phyloP scores from a whole-genome alignment of 2,329 filamentous ascomycete species.

The Epichloe typhina region DNA sequence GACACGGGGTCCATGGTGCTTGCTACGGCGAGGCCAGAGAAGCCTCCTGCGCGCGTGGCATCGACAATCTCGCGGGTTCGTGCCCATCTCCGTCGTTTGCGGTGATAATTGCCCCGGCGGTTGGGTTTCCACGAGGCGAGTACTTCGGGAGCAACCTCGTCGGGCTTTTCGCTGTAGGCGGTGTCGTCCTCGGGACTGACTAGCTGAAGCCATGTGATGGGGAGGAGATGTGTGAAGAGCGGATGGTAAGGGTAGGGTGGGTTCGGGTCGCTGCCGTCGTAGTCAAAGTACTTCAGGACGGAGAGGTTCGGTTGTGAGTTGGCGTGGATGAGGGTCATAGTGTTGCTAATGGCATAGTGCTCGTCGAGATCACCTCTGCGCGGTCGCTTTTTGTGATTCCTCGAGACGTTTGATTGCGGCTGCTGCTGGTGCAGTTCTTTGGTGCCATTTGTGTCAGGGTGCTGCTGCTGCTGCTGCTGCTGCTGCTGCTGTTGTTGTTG shows the following conservation, averaged over 20 bases:
- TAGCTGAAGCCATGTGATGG: slow-evolving; percentile 85
- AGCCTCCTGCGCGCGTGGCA: slow-evolving; percentile 59
- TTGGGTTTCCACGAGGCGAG: slow-evolving; percentile 65
- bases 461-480: neutral
- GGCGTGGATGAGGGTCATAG: slow-evolving; percentile 66
- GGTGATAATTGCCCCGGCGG: slow-evolving; percentile 73
- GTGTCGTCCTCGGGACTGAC: slow-evolving; percentile 63
- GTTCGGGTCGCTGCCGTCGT: slow-evolving; percentile 54
- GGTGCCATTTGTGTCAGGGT: neutral
- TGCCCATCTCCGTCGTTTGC: slow-evolving; percentile 76
- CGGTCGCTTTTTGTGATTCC: slow-evolving; percentile 14
- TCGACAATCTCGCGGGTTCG: slow-evolving; percentile 61
- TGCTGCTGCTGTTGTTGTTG: neutral
- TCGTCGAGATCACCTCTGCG: slow-evolving; percentile 41
- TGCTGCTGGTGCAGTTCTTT: neutral
- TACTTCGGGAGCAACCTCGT: slow-evolving; percentile 42
- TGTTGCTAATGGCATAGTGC: slow-evolving; percentile 58
- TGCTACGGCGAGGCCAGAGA: slow-evolving; percentile 72
- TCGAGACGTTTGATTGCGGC: slow-evolving; percentile 1
- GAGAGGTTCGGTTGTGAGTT: slow-evolving; percentile 81
- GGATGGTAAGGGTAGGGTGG: slow-evolving; percentile 54
- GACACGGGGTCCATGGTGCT: slow-evolving; percentile 69
- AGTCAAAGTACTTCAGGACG: slow-evolving; percentile 80
- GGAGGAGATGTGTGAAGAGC: slow-evolving; percentile 66
- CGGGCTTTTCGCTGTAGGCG: slow-evolving; percentile 56